Evolutionary conservation across 495 filamentous ascomycete genomes (phyloP).

Genomic region (Poronia punctata): DNA sequence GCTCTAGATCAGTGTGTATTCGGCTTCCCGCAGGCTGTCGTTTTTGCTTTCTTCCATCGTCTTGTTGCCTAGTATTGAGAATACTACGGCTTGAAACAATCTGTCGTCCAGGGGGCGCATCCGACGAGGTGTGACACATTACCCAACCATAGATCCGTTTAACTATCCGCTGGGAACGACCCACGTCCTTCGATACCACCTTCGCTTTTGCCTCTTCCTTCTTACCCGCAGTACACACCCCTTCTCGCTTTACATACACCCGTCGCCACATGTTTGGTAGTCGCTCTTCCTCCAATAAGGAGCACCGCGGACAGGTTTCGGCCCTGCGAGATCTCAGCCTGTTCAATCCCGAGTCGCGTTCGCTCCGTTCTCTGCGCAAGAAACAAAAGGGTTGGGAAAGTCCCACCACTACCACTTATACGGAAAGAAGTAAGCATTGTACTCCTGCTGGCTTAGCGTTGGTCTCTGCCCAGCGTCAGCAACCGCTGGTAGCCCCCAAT

Average conservation of each 20-base stretch:
- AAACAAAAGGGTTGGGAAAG: conserved; percentile 27
- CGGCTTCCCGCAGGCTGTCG: background rate
- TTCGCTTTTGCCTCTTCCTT: conserved; percentile 2
- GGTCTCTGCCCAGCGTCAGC: too few species aligned
- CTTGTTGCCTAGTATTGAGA: conserved; percentile 11
- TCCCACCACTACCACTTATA: conserved; percentile 21
- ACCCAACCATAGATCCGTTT: background rate
- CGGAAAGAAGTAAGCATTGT: conserved; percentile 39
- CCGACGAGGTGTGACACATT: conserved; percentile 10
- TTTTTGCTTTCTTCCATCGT: background rate
- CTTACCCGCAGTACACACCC: conserved; percentile 1
- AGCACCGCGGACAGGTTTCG: conserved; percentile 30
- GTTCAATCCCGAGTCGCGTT: conserved; percentile 27
- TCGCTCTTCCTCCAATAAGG: conserved; percentile 37
- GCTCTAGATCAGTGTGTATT: conserved; percentile 2
- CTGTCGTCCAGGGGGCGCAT: conserved; percentile 6
- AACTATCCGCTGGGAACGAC: conserved; percentile 1
- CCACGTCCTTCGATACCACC: conserved; percentile 5
- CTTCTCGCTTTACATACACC: conserved; percentile 1
- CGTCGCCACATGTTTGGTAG: conserved; percentile 38
- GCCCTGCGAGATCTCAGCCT: conserved; percentile 33
- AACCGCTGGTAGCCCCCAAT: too few species aligned
- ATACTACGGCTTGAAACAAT: conserved; percentile 17
- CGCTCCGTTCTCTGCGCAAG: conserved; percentile 32
- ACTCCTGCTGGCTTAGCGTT: too few species aligned